A percentile compares a stretch with the other conserved stretches of the same genome.
Conservation (phyloP, 148 eudicot genomes). For the Nyssa sinensis region DNA sequence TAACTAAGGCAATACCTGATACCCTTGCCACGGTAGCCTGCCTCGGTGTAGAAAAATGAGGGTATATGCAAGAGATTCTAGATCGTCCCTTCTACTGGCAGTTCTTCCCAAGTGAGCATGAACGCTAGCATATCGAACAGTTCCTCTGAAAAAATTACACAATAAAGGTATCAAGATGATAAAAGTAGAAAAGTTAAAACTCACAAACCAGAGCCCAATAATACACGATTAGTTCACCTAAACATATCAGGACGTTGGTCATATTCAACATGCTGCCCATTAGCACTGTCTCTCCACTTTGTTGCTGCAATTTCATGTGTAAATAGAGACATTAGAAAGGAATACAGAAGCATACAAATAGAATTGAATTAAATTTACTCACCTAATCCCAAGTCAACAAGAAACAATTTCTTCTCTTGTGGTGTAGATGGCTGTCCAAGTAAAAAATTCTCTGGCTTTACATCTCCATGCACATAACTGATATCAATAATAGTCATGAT, state of each 20-base stretch:
- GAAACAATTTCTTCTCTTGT: conserved; percentile 84
- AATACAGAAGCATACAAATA: not conserved
- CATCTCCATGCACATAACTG: conserved; percentile 92
- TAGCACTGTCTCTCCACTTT: conserved; percentile 75
- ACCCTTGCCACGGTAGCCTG: conserved; percentile 96
- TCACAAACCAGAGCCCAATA: conserved; percentile 5
- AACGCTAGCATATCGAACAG: conserved; percentile 91
- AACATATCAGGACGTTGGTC: conserved; percentile 96
- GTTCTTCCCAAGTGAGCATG: conserved; percentile 98
- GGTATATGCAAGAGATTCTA: conserved; percentile 90
- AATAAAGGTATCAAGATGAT: conserved; percentile 2
- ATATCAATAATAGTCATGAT: conserved; percentile 16
- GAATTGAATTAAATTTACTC: not conserved
- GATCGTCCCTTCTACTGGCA: conserved; percentile 89
- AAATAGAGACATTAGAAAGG: conserved; percentile 8
- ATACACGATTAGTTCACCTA: conserved; percentile 42
- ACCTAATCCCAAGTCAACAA: conserved; percentile 92
- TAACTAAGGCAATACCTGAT: conserved; percentile 51
- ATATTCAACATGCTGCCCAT: conserved; percentile 72
- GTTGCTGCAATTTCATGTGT: conserved; percentile 59
- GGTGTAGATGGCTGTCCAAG: conserved; percentile 82
- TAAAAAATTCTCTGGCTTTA: conserved; percentile 88
- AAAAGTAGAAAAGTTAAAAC: not conserved
- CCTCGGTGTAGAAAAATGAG: conserved; percentile 83
- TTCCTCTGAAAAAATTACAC: conserved; percentile 48